Evolutionary conservation across 768 basidiomycete species (phyloP).

Genomic region (Tulasnella sp.): DNA sequence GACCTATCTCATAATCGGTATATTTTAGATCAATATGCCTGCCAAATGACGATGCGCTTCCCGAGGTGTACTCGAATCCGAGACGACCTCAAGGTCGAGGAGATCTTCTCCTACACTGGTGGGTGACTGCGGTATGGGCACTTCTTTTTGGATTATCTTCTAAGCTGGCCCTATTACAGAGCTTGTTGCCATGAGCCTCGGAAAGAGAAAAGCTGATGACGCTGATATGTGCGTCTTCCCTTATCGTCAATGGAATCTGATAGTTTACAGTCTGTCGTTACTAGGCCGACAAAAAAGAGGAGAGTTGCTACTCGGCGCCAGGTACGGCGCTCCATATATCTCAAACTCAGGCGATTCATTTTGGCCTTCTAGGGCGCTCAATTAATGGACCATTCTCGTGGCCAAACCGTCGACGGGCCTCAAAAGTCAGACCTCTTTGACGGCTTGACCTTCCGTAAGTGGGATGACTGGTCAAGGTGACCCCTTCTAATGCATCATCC

Average conservation of each 20-base stretch:
- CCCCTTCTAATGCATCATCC: not conserved
- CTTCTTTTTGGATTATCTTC: not conserved
- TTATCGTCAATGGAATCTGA: not conserved
- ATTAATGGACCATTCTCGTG: not conserved
- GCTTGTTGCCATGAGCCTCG: conserved; percentile 26
- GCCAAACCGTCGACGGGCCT: conserved; percentile 15
- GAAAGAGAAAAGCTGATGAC: conserved; percentile 29
- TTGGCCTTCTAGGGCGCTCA: not conserved
- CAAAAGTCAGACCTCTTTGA: conserved; percentile 60
- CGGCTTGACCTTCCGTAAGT: conserved; percentile 75
- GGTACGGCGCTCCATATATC: not conserved
- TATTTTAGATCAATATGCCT: conserved; percentile 66
- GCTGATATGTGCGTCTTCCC: not conserved
- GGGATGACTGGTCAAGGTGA: not conserved
- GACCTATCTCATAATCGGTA: conserved; percentile 4
- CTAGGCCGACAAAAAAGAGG: conserved; percentile 19
- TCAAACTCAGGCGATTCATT: not conserved
- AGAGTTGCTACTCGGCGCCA: conserved; percentile 6
- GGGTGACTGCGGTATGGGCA: conserved; percentile 18
- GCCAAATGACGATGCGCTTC: conserved; percentile 90
- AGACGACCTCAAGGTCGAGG: conserved; percentile 67
- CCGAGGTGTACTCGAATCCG: conserved; percentile 79
- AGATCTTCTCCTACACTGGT: conserved; percentile 73
- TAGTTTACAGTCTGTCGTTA: not conserved
- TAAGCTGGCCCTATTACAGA: not conserved